phyloP scores from a whole-genome alignment of 2,329 filamentous ascomycete genomes.

The Blastomyces silverae region DNA sequence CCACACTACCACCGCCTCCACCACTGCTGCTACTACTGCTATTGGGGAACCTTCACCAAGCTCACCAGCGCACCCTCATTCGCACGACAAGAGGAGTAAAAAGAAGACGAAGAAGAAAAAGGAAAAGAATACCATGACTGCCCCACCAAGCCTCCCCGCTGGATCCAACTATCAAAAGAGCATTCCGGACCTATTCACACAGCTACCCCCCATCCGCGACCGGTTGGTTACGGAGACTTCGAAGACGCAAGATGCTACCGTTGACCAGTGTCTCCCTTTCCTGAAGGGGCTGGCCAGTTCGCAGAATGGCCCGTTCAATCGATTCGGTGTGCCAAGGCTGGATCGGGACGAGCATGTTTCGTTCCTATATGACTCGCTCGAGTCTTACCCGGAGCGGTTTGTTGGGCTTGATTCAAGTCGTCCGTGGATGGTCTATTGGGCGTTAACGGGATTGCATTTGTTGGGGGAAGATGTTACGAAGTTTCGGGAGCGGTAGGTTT shows the following conservation, averaged over 20 bases:
- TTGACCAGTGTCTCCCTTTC: constrained; percentile 62
- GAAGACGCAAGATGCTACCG: constrained; percentile 59
- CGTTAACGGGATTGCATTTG: constrained; percentile 64
- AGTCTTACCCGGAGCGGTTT: constrained; percentile 61
- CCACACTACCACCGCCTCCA: constrained; percentile 8
- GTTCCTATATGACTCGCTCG: constrained; percentile 46
- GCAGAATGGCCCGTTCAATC: constrained; percentile 54
- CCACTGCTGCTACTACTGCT: constrained; percentile 12
- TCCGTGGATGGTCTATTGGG: constrained; percentile 96
- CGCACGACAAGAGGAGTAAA: background rate
- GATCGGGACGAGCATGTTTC: constrained; percentile 52
- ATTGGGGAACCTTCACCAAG: constrained; percentile 8
- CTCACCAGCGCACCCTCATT: constrained; percentile 8
- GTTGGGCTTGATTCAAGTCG: constrained; percentile 75
- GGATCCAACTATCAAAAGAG: constrained; percentile 16
- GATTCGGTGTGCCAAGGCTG: constrained; percentile 67
- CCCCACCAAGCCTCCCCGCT: constrained; percentile 20
- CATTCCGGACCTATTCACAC: constrained; percentile 37
- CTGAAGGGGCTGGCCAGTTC: constrained; percentile 49
- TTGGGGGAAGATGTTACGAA: constrained; percentile 64
- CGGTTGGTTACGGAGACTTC: constrained; percentile 61
- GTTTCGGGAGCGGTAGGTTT: constrained; percentile 56
- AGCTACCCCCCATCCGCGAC: constrained; percentile 59
- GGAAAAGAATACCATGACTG: constrained; percentile 24
- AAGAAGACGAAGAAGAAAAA: background rate